Evolutionary conservation across 2,329 filamentous ascomycete genomes (phyloP).

Genomic region (Sporothrix brunneoviolacea): DNA sequence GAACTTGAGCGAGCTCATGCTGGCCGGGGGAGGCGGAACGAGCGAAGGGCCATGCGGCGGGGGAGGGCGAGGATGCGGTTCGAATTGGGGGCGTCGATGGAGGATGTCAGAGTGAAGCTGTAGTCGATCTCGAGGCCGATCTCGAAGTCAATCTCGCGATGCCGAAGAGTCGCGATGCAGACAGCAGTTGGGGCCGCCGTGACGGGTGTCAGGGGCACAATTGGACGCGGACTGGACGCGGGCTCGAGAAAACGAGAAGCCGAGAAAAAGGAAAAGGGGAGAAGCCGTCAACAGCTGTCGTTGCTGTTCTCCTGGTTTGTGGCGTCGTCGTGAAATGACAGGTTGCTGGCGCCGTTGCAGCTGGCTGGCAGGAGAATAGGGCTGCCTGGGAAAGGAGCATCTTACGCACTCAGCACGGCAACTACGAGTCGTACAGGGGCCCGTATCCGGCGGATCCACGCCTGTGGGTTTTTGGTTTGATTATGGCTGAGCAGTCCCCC

Average conservation of each 20-base stretch:
- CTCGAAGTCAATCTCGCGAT: neutral
- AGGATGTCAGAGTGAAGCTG: neutral
- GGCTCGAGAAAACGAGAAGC: too few relatives aligned
- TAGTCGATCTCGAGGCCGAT: too few relatives aligned
- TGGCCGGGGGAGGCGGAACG: constrained; percentile 39
- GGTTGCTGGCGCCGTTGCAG: neutral
- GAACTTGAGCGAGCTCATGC: constrained; percentile 91
- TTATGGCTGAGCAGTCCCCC: neutral
- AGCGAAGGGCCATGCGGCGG: constrained; percentile 39
- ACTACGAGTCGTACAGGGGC: neutral
- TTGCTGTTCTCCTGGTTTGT: neutral
- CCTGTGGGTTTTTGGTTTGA: neutral
- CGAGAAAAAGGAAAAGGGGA: neutral
- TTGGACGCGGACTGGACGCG: constrained; percentile 2
- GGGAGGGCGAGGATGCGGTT: neutral
- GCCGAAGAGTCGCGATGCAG: neutral
- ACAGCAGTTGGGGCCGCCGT: neutral
- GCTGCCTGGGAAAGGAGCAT: constrained; percentile 6
- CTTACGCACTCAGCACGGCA: neutral
- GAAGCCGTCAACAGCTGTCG: neutral
- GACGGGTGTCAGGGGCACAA: neutral
- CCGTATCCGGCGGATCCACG: constrained; percentile 9
- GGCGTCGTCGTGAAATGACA: constrained; percentile 1
- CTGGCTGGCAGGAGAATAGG: constrained; percentile 14
- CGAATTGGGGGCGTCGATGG: too few relatives aligned